Percentiles rank a stretch among this genome's conserved stretches.
Evolutionary conservation across 140 eudicot species (phyloP).

Genomic region (Cichorium intybus): DNA sequence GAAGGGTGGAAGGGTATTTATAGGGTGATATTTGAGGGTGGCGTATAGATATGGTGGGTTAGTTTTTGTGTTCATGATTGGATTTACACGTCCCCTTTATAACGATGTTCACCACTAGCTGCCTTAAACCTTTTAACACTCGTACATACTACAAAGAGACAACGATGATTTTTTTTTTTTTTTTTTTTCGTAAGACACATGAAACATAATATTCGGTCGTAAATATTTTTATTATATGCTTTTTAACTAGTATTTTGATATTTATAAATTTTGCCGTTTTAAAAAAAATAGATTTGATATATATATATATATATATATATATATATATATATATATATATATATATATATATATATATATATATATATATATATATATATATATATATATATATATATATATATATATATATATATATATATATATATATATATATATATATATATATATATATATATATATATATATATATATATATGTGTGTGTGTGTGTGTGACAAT

Average conservation of each 20-base stretch:
- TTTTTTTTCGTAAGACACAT: background rate
- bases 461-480: background rate
- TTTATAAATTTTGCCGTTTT: no score
- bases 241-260: no score
- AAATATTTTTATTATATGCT: background rate
- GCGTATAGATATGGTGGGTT: conserved; percentile 31
- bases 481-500: background rate
- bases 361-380: background rate
- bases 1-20: conserved; percentile 32
- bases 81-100: conserved; percentile 34
- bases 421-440: background rate
- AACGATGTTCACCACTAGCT: conserved; percentile 34
- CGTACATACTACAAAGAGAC: background rate
- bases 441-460: background rate
- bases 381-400: background rate
- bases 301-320: no score
- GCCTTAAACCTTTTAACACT: conserved; percentile 1
- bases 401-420: background rate
- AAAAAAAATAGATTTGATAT: no score
- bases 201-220: background rate
- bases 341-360: no score
- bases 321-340: no score
- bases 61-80: conserved; percentile 31
- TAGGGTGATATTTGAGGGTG: conserved; percentile 28
- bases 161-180: background rate